A percentile compares a stretch with the other conserved stretches of the same genome.
Conservation (phyloP, 2,329 filamentous ascomycete species). For the Fulvia fulva region DNA sequence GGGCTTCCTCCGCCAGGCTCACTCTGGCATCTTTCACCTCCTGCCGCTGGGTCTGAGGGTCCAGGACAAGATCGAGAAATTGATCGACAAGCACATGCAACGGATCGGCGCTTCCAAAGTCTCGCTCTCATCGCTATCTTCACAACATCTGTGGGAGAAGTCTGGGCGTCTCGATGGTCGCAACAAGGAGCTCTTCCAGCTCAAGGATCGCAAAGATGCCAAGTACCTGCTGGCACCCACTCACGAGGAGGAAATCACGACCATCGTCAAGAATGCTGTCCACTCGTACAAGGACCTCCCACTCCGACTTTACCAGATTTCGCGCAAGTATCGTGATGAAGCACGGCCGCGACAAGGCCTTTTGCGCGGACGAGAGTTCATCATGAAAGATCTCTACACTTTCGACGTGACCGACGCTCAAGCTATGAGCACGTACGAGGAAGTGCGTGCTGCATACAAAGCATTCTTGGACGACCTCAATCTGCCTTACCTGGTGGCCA, state of each 20-base stretch:
- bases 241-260: slow-evolving; percentile 94
- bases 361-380: slow-evolving; percentile 81
- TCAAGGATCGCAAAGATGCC: slow-evolving; percentile 72
- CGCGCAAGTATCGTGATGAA: slow-evolving; percentile 93
- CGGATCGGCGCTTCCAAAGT: slow-evolving; percentile 71
- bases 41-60: slow-evolving; percentile 82
- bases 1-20: slow-evolving; percentile 58
- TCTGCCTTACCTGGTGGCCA: slow-evolving; percentile 76
- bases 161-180: slow-evolving; percentile 69
- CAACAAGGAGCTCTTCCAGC: slow-evolving; percentile 64
- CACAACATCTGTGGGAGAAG: slow-evolving; percentile 75
- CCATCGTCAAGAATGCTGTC: slow-evolving; percentile 66
- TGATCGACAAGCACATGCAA: slow-evolving; percentile 88
- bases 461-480: slow-evolving; percentile 77
- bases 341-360: slow-evolving; percentile 82
- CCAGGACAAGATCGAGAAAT: slow-evolving; percentile 77
- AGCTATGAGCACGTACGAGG: slow-evolving; percentile 76
- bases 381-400: slow-evolving; percentile 98
- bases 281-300: slow-evolving; percentile 85
- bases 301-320: slow-evolving; percentile 83
- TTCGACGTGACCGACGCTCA: slow-evolving; percentile 68
- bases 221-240: slow-evolving; percentile 81
- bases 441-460: slow-evolving; percentile 69
- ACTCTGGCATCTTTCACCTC: slow-evolving; percentile 88
- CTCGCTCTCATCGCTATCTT: slow-evolving; percentile 78